phyloP scores from a whole-genome alignment of 805 yeast species.

The Naumovozyma baii region DNA sequence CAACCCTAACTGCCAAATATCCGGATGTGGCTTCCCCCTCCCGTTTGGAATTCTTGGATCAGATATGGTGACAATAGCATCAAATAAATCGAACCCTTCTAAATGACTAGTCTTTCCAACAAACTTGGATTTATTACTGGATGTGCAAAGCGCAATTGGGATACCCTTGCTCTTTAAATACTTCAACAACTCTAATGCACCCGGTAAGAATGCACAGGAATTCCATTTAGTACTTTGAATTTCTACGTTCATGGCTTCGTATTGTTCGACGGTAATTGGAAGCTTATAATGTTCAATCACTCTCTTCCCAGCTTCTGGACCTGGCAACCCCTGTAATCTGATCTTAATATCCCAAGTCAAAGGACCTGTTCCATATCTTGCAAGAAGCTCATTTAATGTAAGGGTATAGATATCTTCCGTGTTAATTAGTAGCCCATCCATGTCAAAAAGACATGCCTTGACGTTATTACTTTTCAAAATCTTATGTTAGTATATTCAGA shows the following conservation, averaged over 20 bases:
- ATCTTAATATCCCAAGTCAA: slow-evolving; percentile 87
- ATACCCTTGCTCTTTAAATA: slow-evolving; percentile 42
- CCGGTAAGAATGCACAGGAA: slow-evolving; percentile 62
- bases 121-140: slow-evolving; percentile 56
- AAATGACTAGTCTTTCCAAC: slow-evolving; percentile 67
- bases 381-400: slow-evolving; percentile 57
- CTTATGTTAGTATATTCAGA: not conserved
- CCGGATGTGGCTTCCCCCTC: slow-evolving; percentile 88
- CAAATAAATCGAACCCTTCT: slow-evolving; percentile 56
- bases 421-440: slow-evolving; percentile 92
- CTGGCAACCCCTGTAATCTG: slow-evolving; percentile 85
- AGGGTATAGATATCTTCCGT: slow-evolving; percentile 88
- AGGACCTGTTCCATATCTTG: slow-evolving; percentile 63
- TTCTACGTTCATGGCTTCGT: slow-evolving; percentile 40
- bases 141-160: slow-evolving; percentile 88
- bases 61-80: slow-evolving; percentile 79
- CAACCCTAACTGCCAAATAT: slow-evolving; percentile 81
- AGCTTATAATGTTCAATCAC: slow-evolving; percentile 62
- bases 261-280: slow-evolving; percentile 58
- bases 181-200: slow-evolving; percentile 62
- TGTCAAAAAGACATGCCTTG: slow-evolving; percentile 43
- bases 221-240: slow-evolving; percentile 53
- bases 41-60: slow-evolving; percentile 75
- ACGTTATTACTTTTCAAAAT: slow-evolving; percentile 21
- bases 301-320: slow-evolving; percentile 55